Percentiles rank a stretch among this genome's conserved stretches.
phyloP scores from a whole-genome alignment of 2,329 filamentous ascomycete species.

The Penicillium oxalicum region DNA sequence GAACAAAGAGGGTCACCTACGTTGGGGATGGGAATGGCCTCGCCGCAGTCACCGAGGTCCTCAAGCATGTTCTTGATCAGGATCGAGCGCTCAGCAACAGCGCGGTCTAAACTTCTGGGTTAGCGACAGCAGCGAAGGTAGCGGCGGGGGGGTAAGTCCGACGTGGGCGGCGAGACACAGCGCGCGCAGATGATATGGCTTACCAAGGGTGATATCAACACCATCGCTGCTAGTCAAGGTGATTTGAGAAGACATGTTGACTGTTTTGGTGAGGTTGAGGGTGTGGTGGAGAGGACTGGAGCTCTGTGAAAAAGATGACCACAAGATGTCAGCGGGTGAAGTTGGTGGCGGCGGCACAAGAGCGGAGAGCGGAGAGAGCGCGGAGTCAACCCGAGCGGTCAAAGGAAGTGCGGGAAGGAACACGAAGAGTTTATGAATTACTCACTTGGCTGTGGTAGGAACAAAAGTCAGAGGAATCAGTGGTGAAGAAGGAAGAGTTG shows the following conservation, averaged over 20 bases:
- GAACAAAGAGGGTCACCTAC: constrained; percentile 20
- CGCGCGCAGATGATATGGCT: constrained; percentile 18
- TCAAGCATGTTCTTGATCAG: constrained; percentile 98
- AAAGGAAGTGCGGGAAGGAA: not conserved
- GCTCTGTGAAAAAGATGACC: not conserved
- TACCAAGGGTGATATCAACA: constrained; percentile 47
- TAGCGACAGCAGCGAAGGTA: not conserved
- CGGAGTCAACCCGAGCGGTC: not conserved
- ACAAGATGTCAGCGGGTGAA: not conserved
- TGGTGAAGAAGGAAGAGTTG: no score
- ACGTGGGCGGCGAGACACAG: no score
- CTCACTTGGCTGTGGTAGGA: no score
- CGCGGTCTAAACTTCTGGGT: constrained; percentile 54
- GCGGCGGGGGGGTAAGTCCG: not conserved
- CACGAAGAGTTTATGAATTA: not conserved
- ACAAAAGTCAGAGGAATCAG: no score
- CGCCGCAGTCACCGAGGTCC: constrained; percentile 66
- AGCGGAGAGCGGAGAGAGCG: not conserved
- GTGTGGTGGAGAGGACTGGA: not conserved
- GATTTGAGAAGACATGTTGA: constrained; percentile 24
- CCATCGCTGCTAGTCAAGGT: constrained; percentile 48
- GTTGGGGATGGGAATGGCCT: constrained; percentile 65
- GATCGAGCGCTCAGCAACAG: constrained; percentile 83
- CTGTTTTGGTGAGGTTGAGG: not conserved
- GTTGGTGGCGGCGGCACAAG: no score